Percentiles rank a stretch among this genome's conserved stretches.
These are phyloP conservation scores for Avicennia marina DNA, from an alignment of 257 asterid genomes.

Conservation along the genomic window DNA sequence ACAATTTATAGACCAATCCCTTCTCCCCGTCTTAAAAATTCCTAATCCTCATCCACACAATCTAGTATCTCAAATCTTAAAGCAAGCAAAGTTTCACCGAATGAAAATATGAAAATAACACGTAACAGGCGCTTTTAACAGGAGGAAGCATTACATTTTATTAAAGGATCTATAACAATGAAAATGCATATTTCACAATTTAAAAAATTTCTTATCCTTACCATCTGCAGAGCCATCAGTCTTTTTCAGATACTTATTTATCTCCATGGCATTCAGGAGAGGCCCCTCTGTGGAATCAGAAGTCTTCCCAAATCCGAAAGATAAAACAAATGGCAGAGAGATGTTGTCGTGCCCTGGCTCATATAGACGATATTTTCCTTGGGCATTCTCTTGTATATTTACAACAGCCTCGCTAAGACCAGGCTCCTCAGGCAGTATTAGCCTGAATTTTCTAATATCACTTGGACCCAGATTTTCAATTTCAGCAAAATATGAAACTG, in stretches of 20 bases:
- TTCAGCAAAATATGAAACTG: constrained; percentile 87
- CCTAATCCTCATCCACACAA: not conserved
- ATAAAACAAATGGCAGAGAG: constrained; percentile 76
- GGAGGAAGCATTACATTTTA: not conserved
- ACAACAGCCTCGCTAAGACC: constrained; percentile 73
- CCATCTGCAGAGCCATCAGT: constrained; percentile 60
- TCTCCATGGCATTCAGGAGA: constrained; percentile 70
- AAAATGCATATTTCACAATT: no score
- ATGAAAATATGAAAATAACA: not conserved
- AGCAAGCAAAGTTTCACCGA: not conserved
- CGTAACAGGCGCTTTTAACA: no score
- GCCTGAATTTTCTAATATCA: constrained; percentile 72
- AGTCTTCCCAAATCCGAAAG: constrained; percentile 71
- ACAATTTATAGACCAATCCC: no score
- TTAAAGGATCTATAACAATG: no score
- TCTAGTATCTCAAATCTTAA: no score
- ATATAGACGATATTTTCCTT: constrained; percentile 70
- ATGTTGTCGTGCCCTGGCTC: constrained; percentile 92
- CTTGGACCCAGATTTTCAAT: constrained; percentile 62
- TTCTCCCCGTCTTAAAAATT: no score
- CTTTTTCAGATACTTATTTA: constrained; percentile 54
- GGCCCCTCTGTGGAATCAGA: constrained; percentile 82
- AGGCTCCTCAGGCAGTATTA: constrained; percentile 63
- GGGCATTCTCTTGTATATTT: constrained; percentile 93
- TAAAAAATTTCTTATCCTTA: constrained; percentile 18